phyloP scores from a whole-genome alignment of 805 yeast genomes.

The Candida yuanshanica region DNA sequence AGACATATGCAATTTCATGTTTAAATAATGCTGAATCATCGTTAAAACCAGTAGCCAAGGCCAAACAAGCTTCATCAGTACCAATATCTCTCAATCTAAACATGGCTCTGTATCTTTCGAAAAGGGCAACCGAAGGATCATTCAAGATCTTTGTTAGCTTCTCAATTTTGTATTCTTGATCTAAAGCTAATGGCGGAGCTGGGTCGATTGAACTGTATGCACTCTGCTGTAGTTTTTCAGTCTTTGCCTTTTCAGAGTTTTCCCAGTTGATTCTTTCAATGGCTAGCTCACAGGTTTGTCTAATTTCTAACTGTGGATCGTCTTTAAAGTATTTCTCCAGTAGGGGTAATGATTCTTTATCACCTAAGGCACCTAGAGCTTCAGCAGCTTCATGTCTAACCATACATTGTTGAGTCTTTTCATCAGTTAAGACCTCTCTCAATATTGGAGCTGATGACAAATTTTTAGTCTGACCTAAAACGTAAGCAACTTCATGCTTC shows the following conservation, averaged over 20 bases:
- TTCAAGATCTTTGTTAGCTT: slow-evolving; percentile 65
- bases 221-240: slow-evolving; percentile 68
- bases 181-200: slow-evolving; percentile 91
- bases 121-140: slow-evolving; percentile 71
- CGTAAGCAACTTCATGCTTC: slow-evolving; percentile 97
- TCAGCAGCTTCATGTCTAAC: slow-evolving; percentile 99
- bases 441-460: slow-evolving; percentile 69
- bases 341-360: slow-evolving; percentile 60
- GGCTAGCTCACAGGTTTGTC: slow-evolving; percentile 97
- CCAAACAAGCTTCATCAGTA: slow-evolving; percentile 86
- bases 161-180: slow-evolving; percentile 51
- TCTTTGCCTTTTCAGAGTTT: slow-evolving; percentile 56
- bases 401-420: slow-evolving; percentile 75
- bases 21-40: slow-evolving; percentile 92
- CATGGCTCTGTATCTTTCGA: slow-evolving; percentile 97
- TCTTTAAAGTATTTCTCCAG: slow-evolving; percentile 56
- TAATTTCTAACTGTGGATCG: slow-evolving; percentile 82
- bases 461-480: slow-evolving; percentile 91
- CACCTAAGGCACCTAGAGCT: slow-evolving; percentile 95
- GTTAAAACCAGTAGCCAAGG: slow-evolving; percentile 82
- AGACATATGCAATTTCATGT: slow-evolving; percentile 97
- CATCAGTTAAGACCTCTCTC: slow-evolving; percentile 61
- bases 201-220: slow-evolving; percentile 90
- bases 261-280: slow-evolving; percentile 94
- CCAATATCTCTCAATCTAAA: slow-evolving; percentile 95